Evolutionary conservation across 2,329 filamentous ascomycete genomes (phyloP).

Genomic region (Beauveria brongniartii): DNA sequence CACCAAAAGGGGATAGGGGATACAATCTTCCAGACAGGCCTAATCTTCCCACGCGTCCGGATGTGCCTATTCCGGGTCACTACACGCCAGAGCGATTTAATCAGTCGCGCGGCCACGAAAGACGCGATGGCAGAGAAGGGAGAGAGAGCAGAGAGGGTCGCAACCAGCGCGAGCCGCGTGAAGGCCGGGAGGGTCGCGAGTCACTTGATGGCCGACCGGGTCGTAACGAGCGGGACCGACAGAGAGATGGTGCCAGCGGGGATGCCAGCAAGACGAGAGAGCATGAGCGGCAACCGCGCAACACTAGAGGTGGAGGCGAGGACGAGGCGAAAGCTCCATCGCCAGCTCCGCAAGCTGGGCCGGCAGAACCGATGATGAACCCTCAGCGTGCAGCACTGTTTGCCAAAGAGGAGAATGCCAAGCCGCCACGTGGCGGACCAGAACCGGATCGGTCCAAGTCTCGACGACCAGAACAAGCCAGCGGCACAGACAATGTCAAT

Average conservation of each 20-base stretch:
- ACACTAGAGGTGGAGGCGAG: constrained; percentile 19
- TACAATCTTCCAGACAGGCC: constrained; percentile 30
- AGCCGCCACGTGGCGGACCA: constrained; percentile 17
- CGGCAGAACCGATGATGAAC: constrained; percentile 43
- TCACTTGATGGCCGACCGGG: constrained; percentile 23
- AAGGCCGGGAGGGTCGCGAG: constrained; percentile 31
- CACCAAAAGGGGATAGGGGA: constrained; percentile 19
- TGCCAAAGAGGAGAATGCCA: constrained; percentile 25
- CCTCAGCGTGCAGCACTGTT: constrained; percentile 47
- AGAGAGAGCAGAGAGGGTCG: constrained; percentile 25
- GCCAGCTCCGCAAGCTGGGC: constrained; percentile 18
- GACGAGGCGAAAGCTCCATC: constrained; percentile 22
- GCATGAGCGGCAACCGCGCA: constrained; percentile 26
- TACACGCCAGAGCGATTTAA: constrained; percentile 38
- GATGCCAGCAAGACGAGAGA: constrained; percentile 11
- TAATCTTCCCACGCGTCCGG: constrained; percentile 48
- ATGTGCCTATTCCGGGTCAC: constrained; percentile 45
- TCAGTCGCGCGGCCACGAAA: constrained; percentile 32
- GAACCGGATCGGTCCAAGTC: constrained; percentile 24
- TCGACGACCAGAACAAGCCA: constrained; percentile 21
- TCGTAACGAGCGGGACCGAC: constrained; percentile 14
- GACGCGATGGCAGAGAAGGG: constrained; percentile 29
- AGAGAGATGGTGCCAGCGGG: background rate
- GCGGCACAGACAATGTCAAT: constrained; percentile 34
- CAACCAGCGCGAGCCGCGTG: constrained; percentile 27